phyloP scores from a whole-genome alignment of 1,284 basidiomycete species.

The Puccinia hordei region DNA sequence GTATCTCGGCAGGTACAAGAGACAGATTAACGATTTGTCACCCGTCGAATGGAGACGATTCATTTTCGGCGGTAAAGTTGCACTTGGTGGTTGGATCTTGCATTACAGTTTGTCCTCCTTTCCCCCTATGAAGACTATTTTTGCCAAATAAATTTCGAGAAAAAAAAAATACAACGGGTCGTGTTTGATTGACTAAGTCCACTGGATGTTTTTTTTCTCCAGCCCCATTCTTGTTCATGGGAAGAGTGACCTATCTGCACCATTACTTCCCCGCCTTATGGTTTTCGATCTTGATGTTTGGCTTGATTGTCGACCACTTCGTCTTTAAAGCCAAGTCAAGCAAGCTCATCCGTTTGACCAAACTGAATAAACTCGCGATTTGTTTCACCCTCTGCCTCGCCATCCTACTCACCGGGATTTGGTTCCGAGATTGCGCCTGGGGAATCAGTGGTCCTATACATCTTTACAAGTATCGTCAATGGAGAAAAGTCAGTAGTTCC shows the following conservation, averaged over 20 bases:
- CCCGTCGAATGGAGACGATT: slow-evolving; percentile 89
- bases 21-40: slow-evolving; percentile 80
- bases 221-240: slow-evolving; percentile 97
- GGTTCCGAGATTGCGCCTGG: slow-evolving; percentile 82
- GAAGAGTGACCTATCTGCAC: slow-evolving; percentile 66
- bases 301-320: slow-evolving; percentile 87
- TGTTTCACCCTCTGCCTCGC: slow-evolving; percentile 69
- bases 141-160: neutral
- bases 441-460: slow-evolving; percentile 35
- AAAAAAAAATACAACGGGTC: neutral
- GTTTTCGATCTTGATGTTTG: slow-evolving; percentile 89
- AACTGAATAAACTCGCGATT: slow-evolving; percentile 67
- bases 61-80: slow-evolving; percentile 86
- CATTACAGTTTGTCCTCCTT: slow-evolving; percentile 72
- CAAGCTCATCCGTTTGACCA: slow-evolving; percentile 62
- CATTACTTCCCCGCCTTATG: slow-evolving; percentile 79
- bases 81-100: slow-evolving; percentile 85
- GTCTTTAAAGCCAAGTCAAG: slow-evolving; percentile 75
- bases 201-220: neutral
- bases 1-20: slow-evolving; percentile 80
- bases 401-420: slow-evolving; percentile 84
- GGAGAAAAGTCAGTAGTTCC: slow-evolving; percentile 30
- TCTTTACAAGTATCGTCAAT: slow-evolving; percentile 36
- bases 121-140: neutral
- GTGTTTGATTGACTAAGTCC: neutral